Base-by-base conservation (phyloP, 768 basidiomycete genomes). In the Termitomyces sp. region DNA sequence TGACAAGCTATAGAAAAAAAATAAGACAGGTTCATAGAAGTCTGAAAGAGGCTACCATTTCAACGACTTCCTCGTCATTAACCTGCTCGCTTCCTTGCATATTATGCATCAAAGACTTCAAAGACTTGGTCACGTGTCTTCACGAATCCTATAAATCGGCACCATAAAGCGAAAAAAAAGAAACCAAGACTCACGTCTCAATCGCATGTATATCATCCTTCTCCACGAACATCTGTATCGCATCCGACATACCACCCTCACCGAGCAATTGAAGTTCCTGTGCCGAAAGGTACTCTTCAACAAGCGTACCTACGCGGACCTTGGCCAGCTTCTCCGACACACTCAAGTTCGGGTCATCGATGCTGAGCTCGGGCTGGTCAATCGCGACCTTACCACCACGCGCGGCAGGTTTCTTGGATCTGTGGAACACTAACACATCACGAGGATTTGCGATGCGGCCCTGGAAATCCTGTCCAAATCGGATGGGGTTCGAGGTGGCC, bases 201-300 rank as follows among this genome's bases (percentile, higher is more conserved):
- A 99, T 96, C 9, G 96, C 93, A 74, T 94, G 90, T 27, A 83
- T 85, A 68, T 97, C 94, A 64, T 98, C 96, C 77, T 99, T 99
- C 69, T 98, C 95, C 56, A 99, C 95, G 71, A 91, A 98, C 70
- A 87, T 80, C 74, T 91, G 87, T 50, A 99, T 94, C 6, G 97
- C 97, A 66, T 94, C 91, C 38, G 86, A 88, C 89, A 99, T 91
- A 23, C 89, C 94, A 39, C 79, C 77, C 72, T 97, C 94, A 1
- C 89, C 91, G 16, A 98, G 73, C 48, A 98, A 72, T 73, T 97
- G 94, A 64, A 98, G 72, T 68, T 95, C 91, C 73, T 98, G 97
- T 47, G 92, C 94, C 7, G 85, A 78, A 44, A 99, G 72, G 68
- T 96, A 98, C 70, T 98, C 92, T 67, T 85, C 81, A 42, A 99